Evolutionary conservation across 371 early-diverging fungal genomes (phyloP).

Genomic region (Batkoa obscura): DNA sequence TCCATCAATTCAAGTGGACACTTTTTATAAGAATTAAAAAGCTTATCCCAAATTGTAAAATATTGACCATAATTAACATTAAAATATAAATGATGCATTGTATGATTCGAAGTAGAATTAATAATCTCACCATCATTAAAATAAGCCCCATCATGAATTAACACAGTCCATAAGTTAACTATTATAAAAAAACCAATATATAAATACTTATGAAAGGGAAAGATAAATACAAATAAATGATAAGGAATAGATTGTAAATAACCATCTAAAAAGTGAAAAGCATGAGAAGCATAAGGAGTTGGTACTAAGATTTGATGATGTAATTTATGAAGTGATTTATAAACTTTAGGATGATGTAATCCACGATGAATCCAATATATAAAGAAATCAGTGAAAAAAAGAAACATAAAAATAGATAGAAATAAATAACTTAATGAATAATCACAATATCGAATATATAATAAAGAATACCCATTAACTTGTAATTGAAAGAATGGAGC

Average conservation of each 20-base stretch:
- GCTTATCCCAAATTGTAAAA: constrained; percentile 68
- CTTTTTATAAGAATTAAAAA: constrained; percentile 49
- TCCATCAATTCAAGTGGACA: constrained; percentile 50
- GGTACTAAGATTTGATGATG: constrained; percentile 39
- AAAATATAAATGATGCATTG: constrained; percentile 90
- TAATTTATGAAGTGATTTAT: constrained; percentile 76
- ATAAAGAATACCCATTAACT: constrained; percentile 62
- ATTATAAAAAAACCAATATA: constrained; percentile 67
- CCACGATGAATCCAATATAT: constrained; percentile 92
- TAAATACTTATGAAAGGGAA: constrained; percentile 78
- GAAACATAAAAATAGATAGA: constrained; percentile 41
- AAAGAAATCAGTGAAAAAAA: constrained; percentile 78
- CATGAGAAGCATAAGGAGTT: constrained; percentile 85
- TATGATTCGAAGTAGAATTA: constrained; percentile 86
- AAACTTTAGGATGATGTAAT: constrained; percentile 68
- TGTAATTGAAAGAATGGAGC: constrained; percentile 80
- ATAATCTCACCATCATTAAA: constrained; percentile 10
- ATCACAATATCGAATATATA: constrained; percentile 28
- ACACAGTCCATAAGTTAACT: constrained; percentile 87
- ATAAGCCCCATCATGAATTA: constrained; percentile 78
- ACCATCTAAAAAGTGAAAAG: constrained; percentile 88
- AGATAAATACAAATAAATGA: constrained; percentile 66
- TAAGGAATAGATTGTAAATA: constrained; percentile 87
- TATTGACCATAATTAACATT: constrained; percentile 97
- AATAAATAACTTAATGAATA: constrained; percentile 40